phyloP scores from a whole-genome alignment of 331 rosid species.

The Malus hybrid region DNA sequence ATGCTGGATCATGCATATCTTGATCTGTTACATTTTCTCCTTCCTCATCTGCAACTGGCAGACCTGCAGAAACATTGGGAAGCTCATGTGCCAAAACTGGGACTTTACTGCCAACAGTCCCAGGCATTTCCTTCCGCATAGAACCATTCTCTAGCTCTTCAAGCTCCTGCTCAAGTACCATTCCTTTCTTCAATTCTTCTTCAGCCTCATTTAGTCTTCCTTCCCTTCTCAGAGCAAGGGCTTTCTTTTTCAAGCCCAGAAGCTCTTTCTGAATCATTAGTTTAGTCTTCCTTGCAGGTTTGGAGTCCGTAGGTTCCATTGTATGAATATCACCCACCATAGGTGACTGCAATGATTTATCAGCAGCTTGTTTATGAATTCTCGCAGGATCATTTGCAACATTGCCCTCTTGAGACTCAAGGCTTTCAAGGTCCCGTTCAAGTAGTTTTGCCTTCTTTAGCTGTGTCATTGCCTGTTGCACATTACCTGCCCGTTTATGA shows the following conservation, averaged over 20 bases:
- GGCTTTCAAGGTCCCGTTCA: constrained; percentile 51
- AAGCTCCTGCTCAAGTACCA: constrained; percentile 68
- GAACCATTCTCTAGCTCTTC: constrained; percentile 54
- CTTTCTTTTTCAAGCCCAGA: constrained; percentile 73
- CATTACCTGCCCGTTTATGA: constrained; percentile 76
- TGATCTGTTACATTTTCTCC: constrained; percentile 70
- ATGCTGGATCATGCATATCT: constrained; percentile 81
- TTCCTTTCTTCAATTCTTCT: constrained; percentile 65
- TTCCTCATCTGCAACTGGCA: constrained; percentile 38
- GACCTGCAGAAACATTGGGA: constrained; percentile 28
- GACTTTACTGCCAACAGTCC: constrained; percentile 23
- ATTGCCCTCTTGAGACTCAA: constrained; percentile 30
- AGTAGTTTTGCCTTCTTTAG: constrained; percentile 75
- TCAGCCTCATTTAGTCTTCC: constrained; percentile 83
- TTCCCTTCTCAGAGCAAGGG: constrained; percentile 76
- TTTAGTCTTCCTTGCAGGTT: constrained; percentile 46
- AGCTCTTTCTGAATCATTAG: constrained; percentile 81
- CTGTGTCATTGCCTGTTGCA: constrained; percentile 64
- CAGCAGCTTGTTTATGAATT: constrained; percentile 24
- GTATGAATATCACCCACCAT: constrained; percentile 22
- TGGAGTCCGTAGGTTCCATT: constrained; percentile 19
- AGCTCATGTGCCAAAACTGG: constrained; percentile 16
- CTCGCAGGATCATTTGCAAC: constrained; percentile 11
- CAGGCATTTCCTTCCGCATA: constrained; percentile 16
- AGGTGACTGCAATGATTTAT: constrained; percentile 19